Conservation (phyloP, 2,329 filamentous ascomycete species). For the Paecilomyces niveus region DNA sequence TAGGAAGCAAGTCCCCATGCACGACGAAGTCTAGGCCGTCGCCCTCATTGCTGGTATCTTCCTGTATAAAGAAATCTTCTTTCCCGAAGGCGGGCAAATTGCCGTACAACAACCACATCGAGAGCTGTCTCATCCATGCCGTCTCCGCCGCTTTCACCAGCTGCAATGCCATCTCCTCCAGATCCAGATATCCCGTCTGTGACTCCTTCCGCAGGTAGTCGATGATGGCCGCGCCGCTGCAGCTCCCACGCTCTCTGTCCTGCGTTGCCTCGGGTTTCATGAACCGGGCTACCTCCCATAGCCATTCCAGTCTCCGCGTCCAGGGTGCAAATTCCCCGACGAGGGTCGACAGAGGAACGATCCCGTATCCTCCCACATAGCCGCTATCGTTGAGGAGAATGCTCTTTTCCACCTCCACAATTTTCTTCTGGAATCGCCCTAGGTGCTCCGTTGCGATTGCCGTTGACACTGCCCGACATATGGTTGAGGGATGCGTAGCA, state of each 20-base stretch:
- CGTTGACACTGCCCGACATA: conserved; percentile 81
- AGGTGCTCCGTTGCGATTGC: conserved; percentile 70
- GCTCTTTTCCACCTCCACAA: conserved; percentile 73
- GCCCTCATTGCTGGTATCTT: conserved; percentile 31
- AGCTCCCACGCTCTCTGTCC: conserved; percentile 26
- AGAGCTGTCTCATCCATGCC: conserved; percentile 85
- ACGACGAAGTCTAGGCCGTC: conserved; percentile 52
- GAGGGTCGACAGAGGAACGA: conserved; percentile 81
- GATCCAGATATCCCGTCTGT: conserved; percentile 81
- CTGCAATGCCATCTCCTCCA: conserved; percentile 67
- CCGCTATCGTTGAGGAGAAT: conserved; percentile 70
- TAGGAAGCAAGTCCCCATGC: conserved; percentile 59
- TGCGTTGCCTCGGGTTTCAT: conserved; percentile 48
- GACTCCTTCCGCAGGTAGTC: conserved; percentile 67
- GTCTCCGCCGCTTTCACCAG: conserved; percentile 74
- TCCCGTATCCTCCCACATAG: conserved; percentile 84
- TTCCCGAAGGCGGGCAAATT: conserved; percentile 68
- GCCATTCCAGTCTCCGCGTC: conserved; percentile 78
- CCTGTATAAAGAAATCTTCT: conserved; percentile 78
- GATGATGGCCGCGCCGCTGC: conserved; percentile 67
- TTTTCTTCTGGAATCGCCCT: conserved; percentile 70
- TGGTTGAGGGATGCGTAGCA: conserved; percentile 65
- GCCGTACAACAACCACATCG: conserved; percentile 87
- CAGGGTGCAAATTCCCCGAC: conserved; percentile 81
- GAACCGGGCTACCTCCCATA: conserved; percentile 65